Conservation (phyloP, 768 basidiomycete genomes). For the Mycena vulgaris region DNA sequence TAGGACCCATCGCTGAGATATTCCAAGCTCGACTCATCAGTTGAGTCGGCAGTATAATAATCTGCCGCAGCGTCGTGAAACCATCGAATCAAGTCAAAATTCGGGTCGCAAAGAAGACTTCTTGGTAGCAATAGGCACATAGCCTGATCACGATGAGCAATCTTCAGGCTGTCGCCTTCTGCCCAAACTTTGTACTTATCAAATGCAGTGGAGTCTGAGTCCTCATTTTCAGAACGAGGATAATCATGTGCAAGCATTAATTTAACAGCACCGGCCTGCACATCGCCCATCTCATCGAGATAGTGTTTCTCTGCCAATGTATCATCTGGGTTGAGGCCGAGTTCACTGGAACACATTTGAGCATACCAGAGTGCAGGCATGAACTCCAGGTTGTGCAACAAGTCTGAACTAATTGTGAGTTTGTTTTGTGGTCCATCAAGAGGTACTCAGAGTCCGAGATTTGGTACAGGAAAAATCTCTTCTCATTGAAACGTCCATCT, state of each 20-base stretch:
- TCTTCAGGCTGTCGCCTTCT: background rate
- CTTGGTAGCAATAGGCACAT: too few relatives aligned
- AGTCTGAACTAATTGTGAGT: background rate
- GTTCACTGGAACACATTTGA: background rate
- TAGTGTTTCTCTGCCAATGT: background rate
- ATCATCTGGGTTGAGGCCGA: background rate
- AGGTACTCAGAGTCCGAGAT: background rate
- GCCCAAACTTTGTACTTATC: background rate
- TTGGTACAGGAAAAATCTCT: background rate
- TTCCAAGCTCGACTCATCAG: too few relatives aligned
- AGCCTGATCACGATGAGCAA: background rate
- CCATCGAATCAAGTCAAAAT: too few relatives aligned
- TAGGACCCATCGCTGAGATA: too few relatives aligned
- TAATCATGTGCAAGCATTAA: background rate
- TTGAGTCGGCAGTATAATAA: too few relatives aligned
- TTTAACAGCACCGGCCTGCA: background rate
- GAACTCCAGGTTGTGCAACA: background rate
- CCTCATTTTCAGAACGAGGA: background rate
- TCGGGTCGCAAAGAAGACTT: too few relatives aligned
- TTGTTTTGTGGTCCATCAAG: background rate
- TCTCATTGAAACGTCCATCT: background rate
- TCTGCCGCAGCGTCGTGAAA: too few relatives aligned
- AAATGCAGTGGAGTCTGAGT: background rate
- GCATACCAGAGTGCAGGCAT: background rate
- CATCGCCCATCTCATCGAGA: background rate